Conservation (phyloP, 164 flowering plant genomes). For the Tinospora cordifolia region DNA sequence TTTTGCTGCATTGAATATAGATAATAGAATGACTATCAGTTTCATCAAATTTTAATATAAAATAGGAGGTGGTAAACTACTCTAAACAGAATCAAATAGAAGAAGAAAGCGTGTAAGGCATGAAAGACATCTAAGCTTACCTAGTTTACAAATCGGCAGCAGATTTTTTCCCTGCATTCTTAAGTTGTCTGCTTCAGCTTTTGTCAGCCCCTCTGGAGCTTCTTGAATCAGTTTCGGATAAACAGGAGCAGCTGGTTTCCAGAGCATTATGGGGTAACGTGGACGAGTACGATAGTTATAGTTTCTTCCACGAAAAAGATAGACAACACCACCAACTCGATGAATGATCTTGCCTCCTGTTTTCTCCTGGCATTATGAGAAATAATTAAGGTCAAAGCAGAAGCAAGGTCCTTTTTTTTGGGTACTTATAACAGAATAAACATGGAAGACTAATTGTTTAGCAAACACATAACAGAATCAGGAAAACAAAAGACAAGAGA, state of each 20-base stretch:
- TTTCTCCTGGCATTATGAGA: constrained; percentile 53
- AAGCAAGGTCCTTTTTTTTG: no score
- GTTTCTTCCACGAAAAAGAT: constrained; percentile 89
- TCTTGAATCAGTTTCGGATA: constrained; percentile 97
- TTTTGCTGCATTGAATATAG: constrained; percentile 50
- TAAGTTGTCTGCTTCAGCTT: constrained; percentile 67
- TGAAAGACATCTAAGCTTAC: constrained; percentile 26
- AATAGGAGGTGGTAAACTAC: not conserved
- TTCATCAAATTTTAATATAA: not conserved
- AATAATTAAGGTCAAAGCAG: constrained; percentile 7
- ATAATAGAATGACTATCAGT: not conserved
- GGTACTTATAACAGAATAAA: not conserved
- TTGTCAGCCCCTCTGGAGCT: constrained; percentile 88
- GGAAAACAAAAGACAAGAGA: not conserved
- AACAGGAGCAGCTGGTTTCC: constrained; percentile 98
- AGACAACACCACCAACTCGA: constrained; percentile 71
- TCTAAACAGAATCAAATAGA: not conserved
- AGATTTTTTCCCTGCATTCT: constrained; percentile 64
- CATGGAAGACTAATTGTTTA: not conserved
- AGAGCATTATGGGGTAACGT: constrained; percentile 78
- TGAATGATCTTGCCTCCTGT: constrained; percentile 89
- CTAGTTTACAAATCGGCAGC: constrained; percentile 76
- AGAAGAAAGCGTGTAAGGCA: not conserved
- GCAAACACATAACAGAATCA: not conserved
- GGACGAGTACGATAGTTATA: constrained; percentile 75